Base-by-base conservation (phyloP, 805 yeast species). In the Saccharomycopsis amapae region DNA sequence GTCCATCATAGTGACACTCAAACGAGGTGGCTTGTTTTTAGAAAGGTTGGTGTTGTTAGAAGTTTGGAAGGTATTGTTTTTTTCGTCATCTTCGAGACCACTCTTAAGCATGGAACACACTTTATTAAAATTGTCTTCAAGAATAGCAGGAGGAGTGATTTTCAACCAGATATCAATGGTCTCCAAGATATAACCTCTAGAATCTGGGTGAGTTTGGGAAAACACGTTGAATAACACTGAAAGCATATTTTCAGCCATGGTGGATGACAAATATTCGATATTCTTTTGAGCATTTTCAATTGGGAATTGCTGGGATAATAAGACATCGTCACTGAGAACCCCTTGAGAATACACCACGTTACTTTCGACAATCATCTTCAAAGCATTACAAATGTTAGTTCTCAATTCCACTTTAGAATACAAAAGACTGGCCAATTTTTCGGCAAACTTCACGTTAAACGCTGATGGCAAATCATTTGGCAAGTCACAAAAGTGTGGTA, bases 211-310 rank as follows among this genome's bases (percentile, higher is more conserved):
- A 9, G 97, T 88, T 55, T 88, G 89, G n/a, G 90, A 78, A 64
- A 85, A 93, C 15, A 93, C 94, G 57, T 93, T 93, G 71, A 90
- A 86, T 42, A 93, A 68, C 18, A 88, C 96, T 10, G 95, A 83
- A 42, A 93, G 69, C 41, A 93, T 60, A 53, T 93, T 89, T 3
- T 85, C 64, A 4, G 95, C 78, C 52, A 60, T 61, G 52, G 76
- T 81, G 0, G 76, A 45, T 0, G 85, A 66, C 48, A 90, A 66
- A 55, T 76, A 85, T 50, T 75, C 73, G 44, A 88, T 53, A 55
- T 83, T 79, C 40, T 69, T 56, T 44, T 66, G 58, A 2, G 96
- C 75, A 48, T 74, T 69, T 12, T 64, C 63, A 22, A 71, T 63
- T 12, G 93, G 75, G 56, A 84, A 79, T 47, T 71, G 73, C 58